Evolutionary conservation across 441 rosid genomes (phyloP).

Genomic region (Adansonia rubrostipa): DNA sequence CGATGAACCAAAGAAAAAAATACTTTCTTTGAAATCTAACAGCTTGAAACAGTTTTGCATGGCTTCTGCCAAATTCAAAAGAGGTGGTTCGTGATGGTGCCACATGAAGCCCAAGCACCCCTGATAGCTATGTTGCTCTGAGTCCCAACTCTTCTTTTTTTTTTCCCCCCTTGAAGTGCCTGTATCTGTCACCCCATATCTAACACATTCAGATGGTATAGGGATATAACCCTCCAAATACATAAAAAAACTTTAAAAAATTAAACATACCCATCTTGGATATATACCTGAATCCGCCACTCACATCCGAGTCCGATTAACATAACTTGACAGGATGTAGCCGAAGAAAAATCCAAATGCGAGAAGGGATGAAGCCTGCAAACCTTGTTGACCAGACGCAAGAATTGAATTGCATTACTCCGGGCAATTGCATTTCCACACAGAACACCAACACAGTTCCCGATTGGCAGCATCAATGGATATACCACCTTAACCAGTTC

Average conservation of each 20-base stretch:
- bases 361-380: constrained; percentile 58
- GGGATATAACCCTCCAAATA: too few species aligned
- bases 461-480: constrained; percentile 78
- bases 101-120: constrained; percentile 59
- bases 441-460: constrained; percentile 68
- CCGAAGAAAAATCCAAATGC: constrained; percentile 74
- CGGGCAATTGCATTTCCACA: constrained; percentile 85
- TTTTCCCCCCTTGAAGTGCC: too few species aligned
- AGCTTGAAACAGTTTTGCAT: constrained; percentile 12
- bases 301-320: too few species aligned
- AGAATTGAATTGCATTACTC: constrained; percentile 72
- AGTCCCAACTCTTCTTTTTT: too few species aligned
- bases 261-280: too few species aligned
- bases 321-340: constrained; percentile 44
- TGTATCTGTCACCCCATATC: too few species aligned
- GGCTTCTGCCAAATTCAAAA: constrained; percentile 93
- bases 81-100: constrained; percentile 75
- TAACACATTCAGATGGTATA: too few species aligned
- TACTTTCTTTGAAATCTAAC: constrained; percentile 7
- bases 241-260: too few species aligned
- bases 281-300: too few species aligned
- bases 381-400: constrained; percentile 73
- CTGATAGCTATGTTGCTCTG: constrained; percentile 12
- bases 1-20: background rate
- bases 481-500: constrained; percentile 70